Conservation (phyloP, 306 rosid species). For the Vachellia collinsii region DNA sequence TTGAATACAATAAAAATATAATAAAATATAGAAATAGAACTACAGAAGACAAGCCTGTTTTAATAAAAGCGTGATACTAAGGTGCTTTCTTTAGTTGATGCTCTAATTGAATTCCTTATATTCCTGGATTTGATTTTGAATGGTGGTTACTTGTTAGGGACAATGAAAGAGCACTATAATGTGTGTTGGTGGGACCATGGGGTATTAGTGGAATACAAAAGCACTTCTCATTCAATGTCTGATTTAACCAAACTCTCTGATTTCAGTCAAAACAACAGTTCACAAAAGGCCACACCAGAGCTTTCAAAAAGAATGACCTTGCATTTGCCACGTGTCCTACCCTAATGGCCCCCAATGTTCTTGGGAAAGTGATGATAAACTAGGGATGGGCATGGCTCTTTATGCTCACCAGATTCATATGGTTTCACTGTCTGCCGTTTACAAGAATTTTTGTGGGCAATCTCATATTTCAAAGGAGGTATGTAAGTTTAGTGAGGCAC, state of each 20-base stretch:
- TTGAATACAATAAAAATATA: background rate
- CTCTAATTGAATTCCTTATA: background rate
- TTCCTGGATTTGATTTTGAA: constrained; percentile 25
- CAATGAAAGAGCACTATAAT: constrained; percentile 32
- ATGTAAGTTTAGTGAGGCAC: background rate
- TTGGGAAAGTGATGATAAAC: constrained; percentile 36
- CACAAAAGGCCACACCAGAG: constrained; percentile 34
- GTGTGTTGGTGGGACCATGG: background rate
- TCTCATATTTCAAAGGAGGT: background rate
- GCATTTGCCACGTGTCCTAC: constrained; percentile 41
- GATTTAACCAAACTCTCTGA: background rate
- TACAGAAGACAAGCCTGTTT: background rate
- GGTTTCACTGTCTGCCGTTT: background rate
- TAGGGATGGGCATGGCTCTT: background rate
- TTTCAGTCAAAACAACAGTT: constrained; percentile 36
- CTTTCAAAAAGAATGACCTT: constrained; percentile 37
- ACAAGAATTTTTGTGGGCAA: background rate
- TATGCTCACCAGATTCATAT: background rate
- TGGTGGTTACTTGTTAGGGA: constrained; percentile 14
- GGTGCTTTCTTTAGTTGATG: constrained; percentile 24
- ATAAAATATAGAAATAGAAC: background rate
- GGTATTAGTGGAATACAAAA: background rate
- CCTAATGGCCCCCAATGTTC: constrained; percentile 20
- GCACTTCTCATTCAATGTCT: background rate
- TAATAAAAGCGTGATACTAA: constrained; percentile 28